Evolutionary conservation across 2,329 filamentous ascomycete species (phyloP), one percentile per base, ranked within the genome.

Genomic region (Pseudocercospora vitis): DNA sequence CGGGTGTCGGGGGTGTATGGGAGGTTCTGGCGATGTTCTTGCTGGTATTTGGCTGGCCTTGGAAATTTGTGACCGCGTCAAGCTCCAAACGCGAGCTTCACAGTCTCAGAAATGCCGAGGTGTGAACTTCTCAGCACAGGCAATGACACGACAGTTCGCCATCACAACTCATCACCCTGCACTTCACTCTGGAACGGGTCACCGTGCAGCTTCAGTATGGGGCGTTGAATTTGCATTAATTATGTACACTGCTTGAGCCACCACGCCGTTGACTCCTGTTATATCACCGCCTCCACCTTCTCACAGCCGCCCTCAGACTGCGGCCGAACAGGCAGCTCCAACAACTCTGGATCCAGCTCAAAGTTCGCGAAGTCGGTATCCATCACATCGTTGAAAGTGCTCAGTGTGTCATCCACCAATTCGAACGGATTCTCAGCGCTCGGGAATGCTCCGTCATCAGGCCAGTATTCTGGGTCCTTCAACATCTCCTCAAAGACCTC

Each of bases 401-500:
- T 45, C n/a, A 31, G n/a, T 18, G 42, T 28, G 29, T 45, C 24
- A 14, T 45, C 42, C 24, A 45, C 42, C 11, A 31, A 14, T 14
- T 28, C 42, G 8, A 45, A 45, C 12, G 42, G 6, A 12, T 45
- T 45, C n/a, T 45, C 42, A 18, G 42, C 42, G 1, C n/a, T 31
- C 4, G 42, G 42, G 7, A 45, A 29, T 1, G 42, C 42, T 18
- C 53, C 53, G 37, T 52, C 48, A 31, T 55, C 53, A 8, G 48
- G 53, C 53, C 53, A 55, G 12, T 40, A 52, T 19, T 39, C 44
- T 16, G 48, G 53, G 44, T 55, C 50, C 19, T 31, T 28, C 52
- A 60, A 42, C 49, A 57, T 40, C 39, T 33, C 48, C 14, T 31
- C 26, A 39, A 57, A 52, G 28, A 53, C 47, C 23, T 21, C 50